Conservation (phyloP, 2,329 filamentous ascomycete genomes). For the Fusarium acutatum region DNA sequence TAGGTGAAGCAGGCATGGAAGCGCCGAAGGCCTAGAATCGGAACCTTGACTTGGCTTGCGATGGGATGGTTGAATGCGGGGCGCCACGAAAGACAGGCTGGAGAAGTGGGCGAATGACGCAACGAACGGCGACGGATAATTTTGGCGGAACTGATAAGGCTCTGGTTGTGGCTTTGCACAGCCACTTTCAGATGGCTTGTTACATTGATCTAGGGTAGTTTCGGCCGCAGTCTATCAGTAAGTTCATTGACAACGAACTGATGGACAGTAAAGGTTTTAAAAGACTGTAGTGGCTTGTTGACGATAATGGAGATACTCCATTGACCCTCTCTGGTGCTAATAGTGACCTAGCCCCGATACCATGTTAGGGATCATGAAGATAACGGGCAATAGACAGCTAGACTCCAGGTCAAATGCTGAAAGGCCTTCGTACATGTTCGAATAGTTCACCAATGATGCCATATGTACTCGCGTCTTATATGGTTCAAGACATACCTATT, state of each 20-base stretch:
- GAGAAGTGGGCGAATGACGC: conserved; percentile 35
- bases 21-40: conserved; percentile 32
- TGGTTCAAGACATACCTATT: fast-evolving
- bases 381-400: too few species aligned
- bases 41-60: background rate
- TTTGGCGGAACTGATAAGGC: background rate
- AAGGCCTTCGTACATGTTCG: background rate
- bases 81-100: conserved; percentile 18
- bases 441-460: fast-evolving
- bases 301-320: fast-evolving
- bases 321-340: fast-evolving
- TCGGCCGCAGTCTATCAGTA: background rate
- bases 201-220: conserved; percentile 2
- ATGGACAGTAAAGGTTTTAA: background rate
- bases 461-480: fast-evolving
- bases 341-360: too few species aligned
- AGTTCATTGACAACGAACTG: background rate
- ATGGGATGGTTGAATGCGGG: conserved; percentile 25
- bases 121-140: conserved; percentile 29
- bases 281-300: background rate
- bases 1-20: conserved; percentile 21
- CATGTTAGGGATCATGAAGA: fast-evolving
- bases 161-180: conserved; percentile 11
- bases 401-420: fast-evolving
- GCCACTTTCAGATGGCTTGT: background rate